Evolutionary conservation across 805 yeast species (phyloP).

Genomic region (Kodamaea kakaduensis): DNA sequence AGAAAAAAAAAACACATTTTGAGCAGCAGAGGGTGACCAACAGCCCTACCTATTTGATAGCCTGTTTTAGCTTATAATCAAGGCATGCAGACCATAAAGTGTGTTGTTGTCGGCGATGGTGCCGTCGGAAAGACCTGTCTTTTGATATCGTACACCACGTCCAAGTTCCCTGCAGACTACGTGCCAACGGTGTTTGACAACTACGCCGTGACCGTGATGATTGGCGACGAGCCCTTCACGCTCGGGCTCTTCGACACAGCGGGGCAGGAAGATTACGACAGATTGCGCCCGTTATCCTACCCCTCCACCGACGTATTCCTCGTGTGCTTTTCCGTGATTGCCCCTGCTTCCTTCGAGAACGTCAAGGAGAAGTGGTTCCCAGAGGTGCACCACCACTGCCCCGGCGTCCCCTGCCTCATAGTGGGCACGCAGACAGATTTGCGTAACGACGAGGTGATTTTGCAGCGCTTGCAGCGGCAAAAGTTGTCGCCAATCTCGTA

Average conservation of each 20-base stretch:
- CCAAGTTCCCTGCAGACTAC: slow-evolving; percentile 96
- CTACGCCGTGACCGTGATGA: slow-evolving; percentile 91
- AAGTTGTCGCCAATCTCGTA: slow-evolving; percentile 80
- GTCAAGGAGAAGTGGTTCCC: slow-evolving; percentile 99
- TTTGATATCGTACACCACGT: slow-evolving; percentile 91
- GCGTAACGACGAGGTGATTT: slow-evolving; percentile 86
- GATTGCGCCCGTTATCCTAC: slow-evolving; percentile 92
- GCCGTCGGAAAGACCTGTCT: slow-evolving; percentile 98
- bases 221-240: slow-evolving; percentile 97
- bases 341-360: slow-evolving; percentile 96
- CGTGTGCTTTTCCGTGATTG: slow-evolving; percentile 93
- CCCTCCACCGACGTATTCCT: slow-evolving; percentile 96
- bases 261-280: slow-evolving; percentile 98
- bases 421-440: slow-evolving; percentile 97
- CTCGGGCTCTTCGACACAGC: slow-evolving; percentile 98
- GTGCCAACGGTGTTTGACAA: slow-evolving; percentile 98
- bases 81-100: slow-evolving; percentile 74
- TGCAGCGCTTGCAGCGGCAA: slow-evolving; percentile 87
- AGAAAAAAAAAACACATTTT: slow-evolving; percentile 6
- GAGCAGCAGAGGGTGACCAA: slow-evolving; percentile 5
- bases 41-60: background rate
- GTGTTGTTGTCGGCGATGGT: slow-evolving; percentile 99
- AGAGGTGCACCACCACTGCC: slow-evolving; percentile 93
- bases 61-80: too few species aligned
- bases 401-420: slow-evolving; percentile 95